Evolutionary conservation across 139 green algal genomes (phyloP), one percentile per base, ranked within the genome.

Genomic region (Chlorella sp.): DNA sequence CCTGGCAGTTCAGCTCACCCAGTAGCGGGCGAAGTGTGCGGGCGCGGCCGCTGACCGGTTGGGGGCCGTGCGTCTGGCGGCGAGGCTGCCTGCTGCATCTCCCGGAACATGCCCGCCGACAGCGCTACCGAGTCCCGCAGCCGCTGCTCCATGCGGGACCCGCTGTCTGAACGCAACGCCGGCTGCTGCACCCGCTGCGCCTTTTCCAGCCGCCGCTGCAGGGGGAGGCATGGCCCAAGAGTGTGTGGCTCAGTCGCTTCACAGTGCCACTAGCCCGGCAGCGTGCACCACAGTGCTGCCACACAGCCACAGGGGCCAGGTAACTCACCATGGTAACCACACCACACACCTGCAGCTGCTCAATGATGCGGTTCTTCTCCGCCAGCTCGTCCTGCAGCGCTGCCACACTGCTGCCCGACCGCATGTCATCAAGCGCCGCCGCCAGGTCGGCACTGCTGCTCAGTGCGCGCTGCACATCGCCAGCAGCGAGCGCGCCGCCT

Each of bases 321-420:
- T 9, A 51, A 51, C n/a, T n/a, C n/a, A n/a, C n/a, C n/a, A n/a
- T n/a, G n/a, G 9, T 15, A 60, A 60, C 51, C 51, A 20, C 11
- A 60, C 12, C 51, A 60, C 51, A 60, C 51, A 72, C 81, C 81
- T 85, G 60, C 81, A 85, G 69, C 32, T 57, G 30, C 69, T 85
- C 68, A 1, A 85, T 85, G 3, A 80, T 62, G 1, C 69, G 32
- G 25, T 80, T 85, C 81, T 85, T 85, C 69, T 85, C 81, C 3
- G 32, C 56, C 26, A 85, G 34, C 81, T 85, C 81, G 3, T 80
- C 81, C 4, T 60, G 38, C 60, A 83, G 78, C 26, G 62, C 62
- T 18, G 41, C 38, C 18, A 51, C 44, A 57, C 62, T 74, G 78
- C 78, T 83, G 60, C 62, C 62, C 62, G 26, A 51, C 26, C 78